Conservation (phyloP, 2,329 filamentous ascomycete species). For the Stachybotrys chartarum region DNA sequence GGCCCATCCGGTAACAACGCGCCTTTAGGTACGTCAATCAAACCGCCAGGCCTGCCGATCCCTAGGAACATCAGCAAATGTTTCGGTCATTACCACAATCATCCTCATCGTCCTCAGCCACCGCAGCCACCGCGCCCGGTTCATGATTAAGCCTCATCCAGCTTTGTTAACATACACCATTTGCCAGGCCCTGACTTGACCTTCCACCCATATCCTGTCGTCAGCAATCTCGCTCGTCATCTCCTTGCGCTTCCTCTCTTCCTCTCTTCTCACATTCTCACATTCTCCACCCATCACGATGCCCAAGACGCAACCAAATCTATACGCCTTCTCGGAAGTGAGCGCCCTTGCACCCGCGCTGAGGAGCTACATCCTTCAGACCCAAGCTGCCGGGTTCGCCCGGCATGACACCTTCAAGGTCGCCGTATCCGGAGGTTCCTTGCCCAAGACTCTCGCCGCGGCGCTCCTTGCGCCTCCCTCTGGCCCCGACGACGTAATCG, state of each 20-base stretch:
- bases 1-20: too few species aligned
- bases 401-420: conserved; percentile 86
- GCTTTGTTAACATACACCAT: not conserved
- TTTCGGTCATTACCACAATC: too few species aligned
- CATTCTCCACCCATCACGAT: conserved; percentile 24
- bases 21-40: too few species aligned
- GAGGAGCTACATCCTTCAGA: conserved; percentile 73
- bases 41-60: too few species aligned
- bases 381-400: conserved; percentile 70
- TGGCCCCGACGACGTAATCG: conserved; percentile 52
- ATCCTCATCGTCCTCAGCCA: too few species aligned
- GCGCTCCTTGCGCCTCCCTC: conserved; percentile 60
- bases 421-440: conserved; percentile 86
- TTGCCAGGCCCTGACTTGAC: too few species aligned
- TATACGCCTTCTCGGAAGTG: conserved; percentile 72
- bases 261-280: not conserved
- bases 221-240: too few species aligned
- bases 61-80: too few species aligned
- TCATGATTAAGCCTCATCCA: too few species aligned
- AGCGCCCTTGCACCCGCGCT: conserved; percentile 69
- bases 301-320: conserved; percentile 54
- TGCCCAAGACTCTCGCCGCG: conserved; percentile 80
- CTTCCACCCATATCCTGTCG: not conserved
- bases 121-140: too few species aligned
- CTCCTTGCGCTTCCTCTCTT: too few species aligned